These are phyloP conservation scores for Rhipidocladum racemiflorum DNA, from an alignment of 176 grass and related monocot species.

Conservation along the genomic window DNA sequence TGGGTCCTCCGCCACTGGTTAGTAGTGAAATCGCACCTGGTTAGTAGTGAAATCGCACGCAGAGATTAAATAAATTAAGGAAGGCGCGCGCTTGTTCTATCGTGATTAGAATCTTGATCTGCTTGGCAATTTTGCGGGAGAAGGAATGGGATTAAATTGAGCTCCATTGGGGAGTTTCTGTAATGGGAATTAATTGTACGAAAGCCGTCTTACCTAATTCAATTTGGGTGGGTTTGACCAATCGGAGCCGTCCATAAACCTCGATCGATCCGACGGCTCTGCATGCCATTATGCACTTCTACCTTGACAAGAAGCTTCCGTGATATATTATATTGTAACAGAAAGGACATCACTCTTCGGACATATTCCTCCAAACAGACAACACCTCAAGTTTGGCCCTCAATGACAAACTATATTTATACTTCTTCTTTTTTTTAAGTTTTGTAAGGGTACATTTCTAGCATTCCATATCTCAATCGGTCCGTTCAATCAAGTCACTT, in stretches of 20 bases:
- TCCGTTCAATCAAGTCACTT: not conserved
- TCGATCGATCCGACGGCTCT: not conserved
- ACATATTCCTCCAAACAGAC: slow-evolving; percentile 21
- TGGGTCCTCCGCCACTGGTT: too few relatives aligned
- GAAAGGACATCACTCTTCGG: not conserved
- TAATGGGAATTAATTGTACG: not conserved
- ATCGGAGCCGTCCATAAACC: not conserved
- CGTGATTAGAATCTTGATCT: not conserved
- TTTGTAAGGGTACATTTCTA: slow-evolving; percentile 10
- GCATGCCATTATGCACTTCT: not conserved
- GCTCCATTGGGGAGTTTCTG: not conserved
- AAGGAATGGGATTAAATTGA: not conserved
- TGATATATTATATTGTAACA: not conserved
- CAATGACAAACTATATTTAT: not conserved
- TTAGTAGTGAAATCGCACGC: not conserved
- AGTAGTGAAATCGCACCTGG: too few relatives aligned
- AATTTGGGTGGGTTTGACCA: slow-evolving; percentile 4
- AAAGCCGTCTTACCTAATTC: not conserved
- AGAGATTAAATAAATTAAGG: not conserved
- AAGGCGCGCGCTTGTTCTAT: too few relatives aligned
- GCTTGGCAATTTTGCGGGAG: not conserved
- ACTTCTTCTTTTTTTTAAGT: too few relatives aligned
- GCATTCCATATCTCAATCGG: not conserved
- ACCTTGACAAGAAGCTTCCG: not conserved
- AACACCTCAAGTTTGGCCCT: not conserved